Percentiles rank a stretch among this genome's conserved stretches.
Conservation (phyloP, 2,329 filamentous ascomycete genomes). For the Botrytis paeoniae region DNA sequence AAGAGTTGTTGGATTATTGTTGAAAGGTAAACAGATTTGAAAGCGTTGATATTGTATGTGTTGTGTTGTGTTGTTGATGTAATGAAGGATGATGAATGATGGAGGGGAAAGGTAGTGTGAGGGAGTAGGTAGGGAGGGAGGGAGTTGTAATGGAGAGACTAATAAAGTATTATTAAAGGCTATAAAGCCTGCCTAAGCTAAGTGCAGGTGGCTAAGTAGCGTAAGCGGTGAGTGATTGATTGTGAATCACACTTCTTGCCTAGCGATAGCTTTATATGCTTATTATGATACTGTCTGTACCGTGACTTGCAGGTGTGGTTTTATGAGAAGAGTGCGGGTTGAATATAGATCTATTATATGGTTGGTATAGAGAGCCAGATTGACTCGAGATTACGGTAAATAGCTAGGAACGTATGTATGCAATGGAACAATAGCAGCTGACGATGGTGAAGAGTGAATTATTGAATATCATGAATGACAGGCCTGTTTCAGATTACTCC, state of each 20-base stretch:
- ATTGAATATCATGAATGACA: too few relatives aligned
- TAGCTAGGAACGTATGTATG: neutral
- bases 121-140: neutral
- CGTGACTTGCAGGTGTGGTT: neutral
- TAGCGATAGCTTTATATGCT: neutral
- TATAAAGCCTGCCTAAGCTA: neutral
- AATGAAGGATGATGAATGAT: constrained; percentile 11
- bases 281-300: neutral
- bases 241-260: constrained; percentile 5
- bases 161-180: neutral
- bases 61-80: constrained; percentile 10
- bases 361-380: neutral
- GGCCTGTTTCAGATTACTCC: constrained; percentile 6
- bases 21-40: too few relatives aligned
- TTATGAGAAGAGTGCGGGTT: neutral
- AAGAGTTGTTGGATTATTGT: neutral
- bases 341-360: neutral
- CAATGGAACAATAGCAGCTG: neutral
- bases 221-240: constrained; percentile 17
- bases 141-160: constrained; percentile 3
- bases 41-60: neutral
- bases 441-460: neutral
- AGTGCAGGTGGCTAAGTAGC: constrained; percentile 3
- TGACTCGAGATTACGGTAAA: neutral
- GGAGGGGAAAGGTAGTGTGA: constrained; percentile 1